Evolutionary conservation across 768 basidiomycete genomes (phyloP), one percentile per base, ranked within the genome.

Genomic region (Suillus spraguei): DNA sequence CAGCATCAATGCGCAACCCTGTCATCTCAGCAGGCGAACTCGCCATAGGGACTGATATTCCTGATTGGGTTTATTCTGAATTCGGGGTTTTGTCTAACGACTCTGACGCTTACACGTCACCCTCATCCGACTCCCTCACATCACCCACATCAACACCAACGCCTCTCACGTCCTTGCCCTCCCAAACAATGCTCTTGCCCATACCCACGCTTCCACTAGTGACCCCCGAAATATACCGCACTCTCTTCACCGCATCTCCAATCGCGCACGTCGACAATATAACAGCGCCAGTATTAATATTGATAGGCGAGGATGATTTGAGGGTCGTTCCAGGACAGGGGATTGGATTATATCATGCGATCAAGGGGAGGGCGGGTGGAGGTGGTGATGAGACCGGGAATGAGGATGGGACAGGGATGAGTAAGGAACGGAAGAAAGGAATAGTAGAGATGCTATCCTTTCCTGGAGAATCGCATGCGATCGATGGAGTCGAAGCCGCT

Each of bases 1-100:
- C 87, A 0, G 85, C 85, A 0, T 82, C 84, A 24, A 68, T 90
- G 53, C 83, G 87, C 49, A 92, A 92, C 68, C 89, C 90, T 0
- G 90, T 91, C 62, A 86, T 86, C 50, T 86, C 86, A 5, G 79
- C 78, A 0, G 87, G 86, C 11, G 85, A 87, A 53, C 73, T 87
- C 35, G 49, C 49, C 17, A 73, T 81, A 0, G 76, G 76, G 1
- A 83, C 83, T 2, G 90, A 92, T 65, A 91, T 92, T 42, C 83
- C 87, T 7, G 90, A 91, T 68, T 92, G 89, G 90, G 67, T 73
- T 4, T 78, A 69, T 81, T 79, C 64, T 75, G 85, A 70, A 65
- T 84, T 74, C 42, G 77, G 71, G 3, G 49, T 76, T 0, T 73
- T 32, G 44, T 87, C 44, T 71, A 71, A 16, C 28, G 16, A 50